phyloP scores from a whole-genome alignment of 495 filamentous ascomycete genomes.

The Entonaema liquescens region DNA sequence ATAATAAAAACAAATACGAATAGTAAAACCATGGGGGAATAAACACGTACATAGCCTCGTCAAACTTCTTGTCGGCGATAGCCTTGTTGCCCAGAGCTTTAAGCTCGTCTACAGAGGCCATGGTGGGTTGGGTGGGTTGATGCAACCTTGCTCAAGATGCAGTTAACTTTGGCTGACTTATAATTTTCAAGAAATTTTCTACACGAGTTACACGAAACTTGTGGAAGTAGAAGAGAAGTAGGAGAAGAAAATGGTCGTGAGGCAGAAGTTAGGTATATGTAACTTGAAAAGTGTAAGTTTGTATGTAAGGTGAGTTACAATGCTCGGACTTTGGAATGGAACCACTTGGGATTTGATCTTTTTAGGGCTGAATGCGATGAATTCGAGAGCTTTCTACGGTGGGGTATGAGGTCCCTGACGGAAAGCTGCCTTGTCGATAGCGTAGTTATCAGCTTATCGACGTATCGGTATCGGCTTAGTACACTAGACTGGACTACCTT shows the following conservation, averaged over 20 bases:
- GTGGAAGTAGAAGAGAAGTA: not conserved
- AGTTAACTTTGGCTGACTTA: not conserved
- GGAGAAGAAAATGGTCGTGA: not conserved
- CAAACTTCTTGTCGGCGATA: constrained; percentile 94
- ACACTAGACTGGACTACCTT: not conserved
- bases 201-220: not conserved
- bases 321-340: constrained; percentile 19
- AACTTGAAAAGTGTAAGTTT: not conserved
- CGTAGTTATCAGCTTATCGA: not conserved
- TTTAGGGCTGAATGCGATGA: constrained; percentile 41
- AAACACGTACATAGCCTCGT: constrained; percentile 86
- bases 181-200: not conserved
- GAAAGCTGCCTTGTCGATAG: constrained; percentile 6
- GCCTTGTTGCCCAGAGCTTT: constrained; percentile 99
- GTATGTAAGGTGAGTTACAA: not conserved
- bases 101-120: constrained; percentile 68
- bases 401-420: constrained; percentile 22
- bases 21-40: not conserved
- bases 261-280: not conserved
- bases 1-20: too few relatives aligned
- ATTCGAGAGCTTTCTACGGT: constrained; percentile 48
- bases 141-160: not conserved
- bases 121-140: constrained; percentile 26
- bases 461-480: not conserved
- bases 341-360: constrained; percentile 19